These are phyloP conservation scores for Soucietia sequanensis DNA, from an alignment of 805 yeast species.

Conservation along the genomic window DNA sequence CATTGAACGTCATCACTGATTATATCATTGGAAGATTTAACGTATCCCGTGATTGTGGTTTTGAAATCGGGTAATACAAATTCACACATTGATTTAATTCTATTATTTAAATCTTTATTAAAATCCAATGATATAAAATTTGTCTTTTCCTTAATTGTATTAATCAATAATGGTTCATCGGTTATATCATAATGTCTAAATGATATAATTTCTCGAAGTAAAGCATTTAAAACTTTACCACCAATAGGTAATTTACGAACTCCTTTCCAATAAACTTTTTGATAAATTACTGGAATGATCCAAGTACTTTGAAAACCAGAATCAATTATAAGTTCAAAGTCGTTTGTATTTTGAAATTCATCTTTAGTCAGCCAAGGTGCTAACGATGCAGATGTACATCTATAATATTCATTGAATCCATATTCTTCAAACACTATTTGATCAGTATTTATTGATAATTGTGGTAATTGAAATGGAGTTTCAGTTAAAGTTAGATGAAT, in stretches of 20 bases:
- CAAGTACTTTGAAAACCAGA: constrained; percentile 87
- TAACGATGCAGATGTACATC: constrained; percentile 61
- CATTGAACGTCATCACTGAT: constrained; percentile 57
- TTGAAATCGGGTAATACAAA: constrained; percentile 88
- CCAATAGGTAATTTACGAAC: constrained; percentile 80
- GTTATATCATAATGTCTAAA: constrained; percentile 90
- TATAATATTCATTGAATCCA: constrained; percentile 68
- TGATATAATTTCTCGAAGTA: constrained; percentile 78
- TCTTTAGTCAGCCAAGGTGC: constrained; percentile 18
- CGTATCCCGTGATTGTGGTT: constrained; percentile 74
- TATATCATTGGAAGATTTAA: constrained; percentile 32
- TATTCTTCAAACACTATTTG: constrained; percentile 94
- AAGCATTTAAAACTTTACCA: constrained; percentile 81
- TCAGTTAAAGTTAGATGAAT: constrained; percentile 73
- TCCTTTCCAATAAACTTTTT: constrained; percentile 73
- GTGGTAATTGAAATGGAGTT: constrained; percentile 78
- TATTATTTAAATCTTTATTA: constrained; percentile 40
- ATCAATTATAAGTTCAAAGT: constrained; percentile 80
- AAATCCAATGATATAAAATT: constrained; percentile 68
- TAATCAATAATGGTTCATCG: constrained; percentile 83
- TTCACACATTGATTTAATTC: constrained; percentile 46
- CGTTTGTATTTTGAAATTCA: constrained; percentile 25
- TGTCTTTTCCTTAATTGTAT: constrained; percentile 79
- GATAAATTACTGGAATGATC: constrained; percentile 80
- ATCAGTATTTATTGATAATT: constrained; percentile 78